These are phyloP conservation scores for Candida ascalaphidarum DNA, from an alignment of 805 yeast species.

Conservation along the genomic window DNA sequence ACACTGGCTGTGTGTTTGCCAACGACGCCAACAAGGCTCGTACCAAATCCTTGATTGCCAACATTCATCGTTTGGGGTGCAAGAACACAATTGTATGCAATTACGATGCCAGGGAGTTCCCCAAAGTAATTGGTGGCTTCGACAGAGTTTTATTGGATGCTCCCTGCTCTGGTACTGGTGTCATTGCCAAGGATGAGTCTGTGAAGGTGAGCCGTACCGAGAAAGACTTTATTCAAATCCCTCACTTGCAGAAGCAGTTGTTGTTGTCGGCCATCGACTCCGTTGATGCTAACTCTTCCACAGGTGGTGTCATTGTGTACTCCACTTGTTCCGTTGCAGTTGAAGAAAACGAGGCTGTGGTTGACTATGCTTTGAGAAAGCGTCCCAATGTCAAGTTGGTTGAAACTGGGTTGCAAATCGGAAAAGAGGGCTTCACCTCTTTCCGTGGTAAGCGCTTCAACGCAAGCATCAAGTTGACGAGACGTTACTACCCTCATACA, in stretches of 20 bases:
- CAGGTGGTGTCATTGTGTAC: constrained; percentile 92
- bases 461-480: constrained; percentile 66
- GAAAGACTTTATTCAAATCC: constrained; percentile 92
- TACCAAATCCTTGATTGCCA: constrained; percentile 93
- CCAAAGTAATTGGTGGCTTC: constrained; percentile 96
- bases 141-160: constrained; percentile 94
- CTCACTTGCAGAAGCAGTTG: constrained; percentile 92
- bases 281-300: constrained; percentile 84
- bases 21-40: constrained; percentile 95
- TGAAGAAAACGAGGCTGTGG: constrained; percentile 97
- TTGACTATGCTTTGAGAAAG: constrained; percentile 93
- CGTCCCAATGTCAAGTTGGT: constrained; percentile 94
- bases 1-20: constrained; percentile 95
- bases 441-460: constrained; percentile 90
- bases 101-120: constrained; percentile 97
- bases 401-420: constrained; percentile 85
- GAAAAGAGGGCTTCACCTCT: constrained; percentile 91
- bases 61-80: constrained; percentile 95
- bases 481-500: constrained; percentile 97
- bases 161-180: constrained; percentile 99
- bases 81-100: constrained; percentile 94
- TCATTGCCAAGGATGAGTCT: constrained; percentile 92
- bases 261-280: constrained; percentile 93
- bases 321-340: constrained; percentile 98
- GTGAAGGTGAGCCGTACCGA: constrained; percentile 92